phyloP scores from a whole-genome alignment of 371 early-diverging fungal genomes.

The Coemansia sp. region DNA sequence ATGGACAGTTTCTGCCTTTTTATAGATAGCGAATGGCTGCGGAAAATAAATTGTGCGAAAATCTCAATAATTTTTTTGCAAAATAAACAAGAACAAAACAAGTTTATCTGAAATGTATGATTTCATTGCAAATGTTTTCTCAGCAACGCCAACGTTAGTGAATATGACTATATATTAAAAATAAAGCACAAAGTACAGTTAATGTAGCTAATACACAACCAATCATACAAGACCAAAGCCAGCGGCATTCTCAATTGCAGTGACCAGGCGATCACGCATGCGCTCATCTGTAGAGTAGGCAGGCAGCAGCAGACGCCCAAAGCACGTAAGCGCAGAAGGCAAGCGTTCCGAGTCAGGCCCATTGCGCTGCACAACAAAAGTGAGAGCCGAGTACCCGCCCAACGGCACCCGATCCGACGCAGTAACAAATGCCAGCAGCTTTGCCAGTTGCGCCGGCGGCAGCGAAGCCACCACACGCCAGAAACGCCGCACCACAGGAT shows the following conservation, averaged over 20 bases:
- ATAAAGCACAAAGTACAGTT: too few species aligned
- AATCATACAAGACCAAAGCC: conserved; percentile 66
- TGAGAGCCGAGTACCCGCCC: conserved; percentile 67
- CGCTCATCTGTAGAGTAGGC: conserved; percentile 81
- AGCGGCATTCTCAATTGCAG: conserved; percentile 82
- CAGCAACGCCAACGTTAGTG: too few species aligned
- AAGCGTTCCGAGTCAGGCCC: conserved; percentile 88
- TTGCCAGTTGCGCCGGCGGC: conserved; percentile 56
- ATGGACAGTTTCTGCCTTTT: too few species aligned
- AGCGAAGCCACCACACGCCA: conserved; percentile 71
- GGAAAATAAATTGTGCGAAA: neutral
- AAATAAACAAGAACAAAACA: too few species aligned
- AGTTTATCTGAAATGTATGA: too few species aligned
- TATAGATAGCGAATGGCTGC: neutral
- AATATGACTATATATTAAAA: too few species aligned
- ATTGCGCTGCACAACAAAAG: conserved; percentile 88
- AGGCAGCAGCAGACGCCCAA: conserved; percentile 88
- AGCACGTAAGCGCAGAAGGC: conserved; percentile 85
- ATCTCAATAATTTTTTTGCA: too few species aligned
- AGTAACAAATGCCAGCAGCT: conserved; percentile 76
- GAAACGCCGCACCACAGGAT: conserved; percentile 60
- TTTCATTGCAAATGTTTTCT: too few species aligned
- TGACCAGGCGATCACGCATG: conserved; percentile 70
- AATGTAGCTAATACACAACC: too few species aligned
- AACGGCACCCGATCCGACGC: conserved; percentile 77